Evolutionary conservation across 2,329 filamentous ascomycete genomes (phyloP), one percentile per base, ranked within the genome.

Genomic region (Arthrobotrys pseudoclavata): DNA sequence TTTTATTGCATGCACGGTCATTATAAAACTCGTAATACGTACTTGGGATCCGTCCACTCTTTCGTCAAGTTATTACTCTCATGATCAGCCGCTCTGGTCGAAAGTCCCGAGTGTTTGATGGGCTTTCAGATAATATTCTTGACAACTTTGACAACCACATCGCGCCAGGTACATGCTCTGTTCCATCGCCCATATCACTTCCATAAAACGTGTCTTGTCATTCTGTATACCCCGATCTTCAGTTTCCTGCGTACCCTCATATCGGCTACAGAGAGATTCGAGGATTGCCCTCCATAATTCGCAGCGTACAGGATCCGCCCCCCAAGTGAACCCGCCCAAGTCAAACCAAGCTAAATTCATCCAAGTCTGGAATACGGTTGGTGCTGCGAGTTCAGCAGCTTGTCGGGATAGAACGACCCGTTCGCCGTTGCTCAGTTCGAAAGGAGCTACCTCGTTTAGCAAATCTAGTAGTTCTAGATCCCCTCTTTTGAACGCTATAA

Each of bases 401-500:
- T 57, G 45, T 24, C 26, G 40, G 13, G 67, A 70, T 22, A 70
- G 22, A 6, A 15, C 24, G 42, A 69, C 47, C 10, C 45, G 66
- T 12, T 20, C 60, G n/a, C 15, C 34, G 3, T 7, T 9, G 15
- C 48, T 31, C 9, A 60, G 12, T 42, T 20, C 20, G 13, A 24
- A 26, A 6, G 18, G 10, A 20, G 20, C 34, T 6, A 9, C 20
- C 6, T 60, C 55, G 4, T 60, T 50, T 2, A 69, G 37, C 10
- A 69, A 13, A 18, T 50, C 12, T 26, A 69, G 18, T 4, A 69
- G 20, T 22, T 42, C 57, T 20, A 34, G 6, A n/a, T 61, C 26
- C 5, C 37, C 34, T 20, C 4, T 69, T 52, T 69, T 69, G 26
- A 69, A 69, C 2, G 66, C 66, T 7, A 69, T 52, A 3, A 69